Evolutionary conservation across 352 stramenopile species (phyloP).

Genomic region (Globisporangium cederbergense): DNA sequence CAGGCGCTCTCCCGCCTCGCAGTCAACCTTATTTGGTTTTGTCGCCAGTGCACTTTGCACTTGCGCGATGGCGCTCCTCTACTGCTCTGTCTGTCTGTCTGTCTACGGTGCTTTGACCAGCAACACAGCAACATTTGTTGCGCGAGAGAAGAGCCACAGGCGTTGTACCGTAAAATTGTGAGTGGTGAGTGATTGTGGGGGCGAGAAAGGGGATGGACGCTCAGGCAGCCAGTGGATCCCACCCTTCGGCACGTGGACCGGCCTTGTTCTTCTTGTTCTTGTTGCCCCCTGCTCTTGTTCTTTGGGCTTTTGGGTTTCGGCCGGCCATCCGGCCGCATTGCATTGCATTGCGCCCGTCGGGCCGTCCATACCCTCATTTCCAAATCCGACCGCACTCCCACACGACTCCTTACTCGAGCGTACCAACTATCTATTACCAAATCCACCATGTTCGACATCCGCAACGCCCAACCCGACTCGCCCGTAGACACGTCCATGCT

Average conservation of each 20-base stretch:
- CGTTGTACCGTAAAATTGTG: not conserved
- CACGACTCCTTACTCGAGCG: conserved; percentile 12
- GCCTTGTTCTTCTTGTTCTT: not conserved
- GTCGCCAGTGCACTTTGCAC: not conserved
- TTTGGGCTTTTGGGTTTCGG: not conserved
- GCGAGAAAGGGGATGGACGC: not conserved
- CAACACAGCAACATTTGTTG: not conserved
- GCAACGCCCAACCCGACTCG: conserved; percentile 41
- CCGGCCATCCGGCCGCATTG: no score
- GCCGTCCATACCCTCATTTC: conserved; percentile 9
- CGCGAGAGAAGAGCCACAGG: not conserved
- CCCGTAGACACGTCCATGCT: conserved; percentile 78
- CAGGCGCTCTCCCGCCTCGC: not conserved
- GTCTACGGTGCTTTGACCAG: not conserved
- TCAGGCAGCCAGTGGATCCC: conserved; percentile 4
- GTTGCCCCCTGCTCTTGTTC: not conserved
- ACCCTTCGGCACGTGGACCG: not conserved
- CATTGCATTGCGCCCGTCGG: not conserved
- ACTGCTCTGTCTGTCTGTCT: not conserved
- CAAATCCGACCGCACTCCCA: conserved; percentile 21
- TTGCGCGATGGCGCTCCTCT: not conserved
- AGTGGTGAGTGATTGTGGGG: conserved; percentile 9
- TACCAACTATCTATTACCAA: conserved; percentile 8
- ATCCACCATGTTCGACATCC: conserved; percentile 18
- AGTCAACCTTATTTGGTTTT: not conserved